These are phyloP conservation scores for Alternaria tenuissima DNA, from an alignment of 2,329 filamentous ascomycete species.

Conservation along the genomic window DNA sequence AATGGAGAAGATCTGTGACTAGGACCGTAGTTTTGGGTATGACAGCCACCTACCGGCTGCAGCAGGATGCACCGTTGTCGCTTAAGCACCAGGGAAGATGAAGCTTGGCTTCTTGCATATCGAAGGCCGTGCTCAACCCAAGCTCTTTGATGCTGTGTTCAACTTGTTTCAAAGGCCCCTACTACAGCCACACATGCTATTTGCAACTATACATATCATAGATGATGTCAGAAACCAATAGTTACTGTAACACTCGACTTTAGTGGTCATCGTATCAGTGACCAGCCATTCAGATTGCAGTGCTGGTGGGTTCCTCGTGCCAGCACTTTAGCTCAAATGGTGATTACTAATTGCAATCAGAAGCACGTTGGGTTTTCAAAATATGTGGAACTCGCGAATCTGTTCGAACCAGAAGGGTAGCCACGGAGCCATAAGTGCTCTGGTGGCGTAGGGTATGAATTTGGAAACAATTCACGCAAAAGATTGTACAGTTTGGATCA, in stretches of 20 bases:
- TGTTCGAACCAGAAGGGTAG: background rate
- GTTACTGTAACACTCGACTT: background rate
- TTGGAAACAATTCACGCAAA: background rate
- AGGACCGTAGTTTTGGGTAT: slow-evolving; percentile 20
- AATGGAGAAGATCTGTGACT: slow-evolving; percentile 13
- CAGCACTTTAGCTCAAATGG: background rate
- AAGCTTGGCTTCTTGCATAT: slow-evolving; percentile 12
- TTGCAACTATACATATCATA: slow-evolving; percentile 6
- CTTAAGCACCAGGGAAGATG: background rate
- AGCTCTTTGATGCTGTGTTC: slow-evolving; percentile 27
- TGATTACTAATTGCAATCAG: background rate
- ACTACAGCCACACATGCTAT: slow-evolving; percentile 14
- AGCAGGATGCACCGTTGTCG: slow-evolving; percentile 13
- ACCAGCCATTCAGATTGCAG: background rate
- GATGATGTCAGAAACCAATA: background rate
- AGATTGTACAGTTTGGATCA: background rate
- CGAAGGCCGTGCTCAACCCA: slow-evolving; percentile 17
- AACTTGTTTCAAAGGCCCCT: slow-evolving; percentile 20
- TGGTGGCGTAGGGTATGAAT: background rate
- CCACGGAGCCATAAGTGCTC: background rate
- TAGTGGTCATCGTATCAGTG: background rate
- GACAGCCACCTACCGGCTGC: slow-evolving; percentile 1
- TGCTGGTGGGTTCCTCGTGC: background rate
- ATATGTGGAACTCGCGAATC: background rate
- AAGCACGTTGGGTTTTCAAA: background rate